Conservation (phyloP, 73 alveolate genomes). For the Paramecium caudatum region DNA sequence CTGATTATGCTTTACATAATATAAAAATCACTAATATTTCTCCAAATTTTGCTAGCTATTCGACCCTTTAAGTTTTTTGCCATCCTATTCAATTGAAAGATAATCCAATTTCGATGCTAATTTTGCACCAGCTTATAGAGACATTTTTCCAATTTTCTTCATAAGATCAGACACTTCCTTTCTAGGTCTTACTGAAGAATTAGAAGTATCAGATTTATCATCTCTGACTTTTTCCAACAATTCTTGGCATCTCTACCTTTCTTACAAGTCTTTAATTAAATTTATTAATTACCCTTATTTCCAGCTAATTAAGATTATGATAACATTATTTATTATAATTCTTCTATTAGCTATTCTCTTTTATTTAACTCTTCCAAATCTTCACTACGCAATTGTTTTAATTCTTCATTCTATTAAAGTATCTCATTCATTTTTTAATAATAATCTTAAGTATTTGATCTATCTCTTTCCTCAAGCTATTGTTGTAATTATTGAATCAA, state of each 20-base stretch:
- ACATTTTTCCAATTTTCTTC: background rate
- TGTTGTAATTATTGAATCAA: background rate
- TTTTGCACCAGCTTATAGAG: background rate
- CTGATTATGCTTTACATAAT: conserved; percentile 24
- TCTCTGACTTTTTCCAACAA: conserved; percentile 14
- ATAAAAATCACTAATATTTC: too few relatives aligned
- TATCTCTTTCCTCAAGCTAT: background rate
- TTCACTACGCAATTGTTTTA: conserved; percentile 12
- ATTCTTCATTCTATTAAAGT: background rate
- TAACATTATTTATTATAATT: conserved; percentile 3
- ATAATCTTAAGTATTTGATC: background rate
- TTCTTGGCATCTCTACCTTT: conserved; percentile 33
- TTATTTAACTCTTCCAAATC: conserved; percentile 11
- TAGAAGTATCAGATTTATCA: conserved; percentile 6
- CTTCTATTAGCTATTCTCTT: conserved; percentile 20
- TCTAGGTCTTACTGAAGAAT: too few relatives aligned
- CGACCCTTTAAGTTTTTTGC: too few relatives aligned
- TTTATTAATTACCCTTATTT: background rate
- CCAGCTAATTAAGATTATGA: conserved; percentile 36
- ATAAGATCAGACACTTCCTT: too few relatives aligned
- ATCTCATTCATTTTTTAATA: background rate
- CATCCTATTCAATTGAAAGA: too few relatives aligned
- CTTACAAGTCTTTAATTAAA: background rate
- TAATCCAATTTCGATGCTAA: conserved; percentile 21
- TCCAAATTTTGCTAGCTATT: too few relatives aligned